Percentiles rank a stretch among this genome's conserved stretches.
Evolutionary conservation across 495 filamentous ascomycete genomes (phyloP).

Genomic region (Neurospora cerealis): DNA sequence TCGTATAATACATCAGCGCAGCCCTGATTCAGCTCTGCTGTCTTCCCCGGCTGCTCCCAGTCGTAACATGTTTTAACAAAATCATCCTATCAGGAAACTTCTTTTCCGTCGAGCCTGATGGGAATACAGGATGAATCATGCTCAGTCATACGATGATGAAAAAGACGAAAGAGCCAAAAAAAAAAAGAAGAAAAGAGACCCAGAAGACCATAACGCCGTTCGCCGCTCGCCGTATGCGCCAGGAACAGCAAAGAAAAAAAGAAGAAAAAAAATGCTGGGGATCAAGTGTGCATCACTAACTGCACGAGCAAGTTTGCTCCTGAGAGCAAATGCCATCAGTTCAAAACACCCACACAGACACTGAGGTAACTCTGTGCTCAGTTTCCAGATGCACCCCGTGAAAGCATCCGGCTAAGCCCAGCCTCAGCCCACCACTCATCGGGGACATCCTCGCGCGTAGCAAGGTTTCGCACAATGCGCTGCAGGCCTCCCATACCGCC

Average conservation of each 20-base stretch:
- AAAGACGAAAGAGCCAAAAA: not conserved
- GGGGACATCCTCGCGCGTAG: slow-evolving; percentile 58
- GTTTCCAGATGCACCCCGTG: slow-evolving; percentile 27
- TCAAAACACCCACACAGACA: not conserved
- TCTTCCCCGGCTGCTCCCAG: not conserved
- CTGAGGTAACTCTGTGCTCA: slow-evolving; percentile 6
- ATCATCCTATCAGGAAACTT: not conserved
- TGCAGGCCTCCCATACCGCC: slow-evolving; percentile 55
- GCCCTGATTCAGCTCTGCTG: not conserved
- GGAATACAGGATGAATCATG: not conserved
- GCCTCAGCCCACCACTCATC: slow-evolving; percentile 70
- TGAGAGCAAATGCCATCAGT: not conserved
- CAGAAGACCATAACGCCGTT: not conserved
- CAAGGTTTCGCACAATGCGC: slow-evolving; percentile 54
- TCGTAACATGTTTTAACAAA: not conserved
- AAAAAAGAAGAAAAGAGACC: not conserved
- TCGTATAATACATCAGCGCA: not conserved
- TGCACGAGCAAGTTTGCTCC: not conserved
- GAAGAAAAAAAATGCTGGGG: not conserved
- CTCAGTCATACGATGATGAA: not conserved
- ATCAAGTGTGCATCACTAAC: not conserved
- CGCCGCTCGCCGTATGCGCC: not conserved
- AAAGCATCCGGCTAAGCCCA: slow-evolving; percentile 52
- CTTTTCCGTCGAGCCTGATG: not conserved
- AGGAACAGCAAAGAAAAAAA: not conserved